phyloP scores from a whole-genome alignment of 768 basidiomycete genomes.

The Hemileccinum impolitum region DNA sequence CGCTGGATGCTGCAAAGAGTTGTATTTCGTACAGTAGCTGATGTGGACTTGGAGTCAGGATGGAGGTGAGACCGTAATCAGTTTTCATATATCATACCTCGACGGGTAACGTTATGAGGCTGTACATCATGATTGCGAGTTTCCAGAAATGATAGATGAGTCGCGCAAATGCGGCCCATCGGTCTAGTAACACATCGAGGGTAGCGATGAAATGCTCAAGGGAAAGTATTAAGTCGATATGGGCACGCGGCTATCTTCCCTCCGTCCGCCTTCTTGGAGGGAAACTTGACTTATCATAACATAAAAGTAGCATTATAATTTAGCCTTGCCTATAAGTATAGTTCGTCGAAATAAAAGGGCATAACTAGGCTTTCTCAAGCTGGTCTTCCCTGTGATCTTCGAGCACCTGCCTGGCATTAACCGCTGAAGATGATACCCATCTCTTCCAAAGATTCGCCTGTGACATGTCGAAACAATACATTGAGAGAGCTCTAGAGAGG shows the following conservation, averaged over 20 bases:
- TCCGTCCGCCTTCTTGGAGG: too few relatives aligned
- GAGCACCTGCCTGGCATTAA: slow-evolving; percentile 15
- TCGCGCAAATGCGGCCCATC: too few relatives aligned
- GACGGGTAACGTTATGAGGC: slow-evolving; percentile 32
- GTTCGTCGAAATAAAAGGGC: too few relatives aligned
- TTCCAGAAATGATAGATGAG: not conserved
- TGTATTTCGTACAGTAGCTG: slow-evolving; percentile 83
- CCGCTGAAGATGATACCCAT: slow-evolving; percentile 18
- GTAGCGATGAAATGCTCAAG: too few relatives aligned
- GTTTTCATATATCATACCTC: slow-evolving; percentile 32
- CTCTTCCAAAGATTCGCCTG: slow-evolving; percentile 18
- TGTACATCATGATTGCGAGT: slow-evolving; percentile 12
- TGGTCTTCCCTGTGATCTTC: slow-evolving; percentile 7
- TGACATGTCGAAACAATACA: not conserved
- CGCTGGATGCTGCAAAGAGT: slow-evolving; percentile 59
- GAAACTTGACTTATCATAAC: too few relatives aligned
- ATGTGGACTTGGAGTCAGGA: slow-evolving; percentile 4
- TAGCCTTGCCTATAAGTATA: too few relatives aligned
- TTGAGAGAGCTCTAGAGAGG: not conserved
- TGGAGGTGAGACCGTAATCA: not conserved
- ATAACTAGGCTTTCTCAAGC: slow-evolving; percentile 5
- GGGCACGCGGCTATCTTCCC: too few relatives aligned
- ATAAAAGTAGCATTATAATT: too few relatives aligned
- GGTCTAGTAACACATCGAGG: too few relatives aligned
- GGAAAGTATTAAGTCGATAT: too few relatives aligned